These are phyloP conservation scores for Plicaturopsis crispa DNA, from an alignment of 768 basidiomycete species.

Conservation along the genomic window DNA sequence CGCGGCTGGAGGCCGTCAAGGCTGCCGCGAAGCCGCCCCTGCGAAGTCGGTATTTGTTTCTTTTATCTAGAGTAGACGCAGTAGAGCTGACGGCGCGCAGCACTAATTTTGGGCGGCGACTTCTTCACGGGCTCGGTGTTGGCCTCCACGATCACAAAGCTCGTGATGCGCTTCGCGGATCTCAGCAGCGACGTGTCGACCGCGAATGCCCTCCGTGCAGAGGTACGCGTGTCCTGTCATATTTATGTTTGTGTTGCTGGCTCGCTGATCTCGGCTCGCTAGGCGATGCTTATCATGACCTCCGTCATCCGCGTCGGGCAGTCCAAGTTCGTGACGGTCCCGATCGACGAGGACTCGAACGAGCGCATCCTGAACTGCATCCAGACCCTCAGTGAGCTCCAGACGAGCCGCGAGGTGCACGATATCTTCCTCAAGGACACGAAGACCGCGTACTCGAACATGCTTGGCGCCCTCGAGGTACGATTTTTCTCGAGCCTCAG, in stretches of 20 bases:
- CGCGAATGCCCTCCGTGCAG: conserved; percentile 73
- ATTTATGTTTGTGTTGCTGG: background rate
- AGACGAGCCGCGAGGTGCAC: conserved; percentile 39
- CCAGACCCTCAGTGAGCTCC: conserved; percentile 81
- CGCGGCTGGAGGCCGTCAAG: conserved; percentile 74
- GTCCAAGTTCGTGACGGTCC: conserved; percentile 86
- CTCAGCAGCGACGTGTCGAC: conserved; percentile 45
- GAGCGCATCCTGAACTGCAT: conserved; percentile 97
- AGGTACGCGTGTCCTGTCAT: conserved; percentile 37
- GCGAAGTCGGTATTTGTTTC: conserved; percentile 41
- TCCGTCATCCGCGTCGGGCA: conserved; percentile 96
- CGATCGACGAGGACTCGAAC: conserved; percentile 97
- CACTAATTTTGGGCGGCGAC: conserved; percentile 88
- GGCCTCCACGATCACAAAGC: conserved; percentile 84
- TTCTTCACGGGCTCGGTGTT: conserved; percentile 94
- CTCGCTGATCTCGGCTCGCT: conserved; percentile 1
- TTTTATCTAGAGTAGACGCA: background rate
- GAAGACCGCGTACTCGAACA: conserved; percentile 85
- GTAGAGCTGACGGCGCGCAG: conserved; percentile 24
- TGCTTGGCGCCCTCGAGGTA: conserved; percentile 94
- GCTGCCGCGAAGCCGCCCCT: conserved; percentile 87
- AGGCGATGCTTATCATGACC: conserved; percentile 98
- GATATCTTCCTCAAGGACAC: conserved; percentile 82
- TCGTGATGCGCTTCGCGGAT: conserved; percentile 69
- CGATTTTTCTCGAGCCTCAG: conserved; percentile 8